phyloP scores from a whole-genome alignment of 805 yeast species.

The Limtongozyma cylindracea region DNA sequence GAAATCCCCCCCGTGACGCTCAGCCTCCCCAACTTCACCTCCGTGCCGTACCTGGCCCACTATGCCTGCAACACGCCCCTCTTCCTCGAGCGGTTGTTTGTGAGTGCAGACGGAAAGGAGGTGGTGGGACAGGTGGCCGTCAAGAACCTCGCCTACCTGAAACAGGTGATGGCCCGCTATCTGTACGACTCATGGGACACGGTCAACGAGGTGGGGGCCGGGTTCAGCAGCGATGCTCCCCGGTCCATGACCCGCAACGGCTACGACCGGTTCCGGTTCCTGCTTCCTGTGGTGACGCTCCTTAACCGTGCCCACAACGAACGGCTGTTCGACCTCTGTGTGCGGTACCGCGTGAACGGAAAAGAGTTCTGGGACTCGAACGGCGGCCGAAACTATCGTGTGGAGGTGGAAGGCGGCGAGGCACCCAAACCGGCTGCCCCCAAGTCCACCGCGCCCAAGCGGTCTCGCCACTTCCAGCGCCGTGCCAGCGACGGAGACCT shows the following conservation, averaged over 20 bases:
- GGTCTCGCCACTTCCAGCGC: no score
- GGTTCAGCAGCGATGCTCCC: slow-evolving; percentile 29
- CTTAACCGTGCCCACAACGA: no score
- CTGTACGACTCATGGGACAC: slow-evolving; percentile 65
- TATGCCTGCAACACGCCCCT: slow-evolving; percentile 11
- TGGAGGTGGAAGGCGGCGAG: no score
- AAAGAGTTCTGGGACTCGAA: slow-evolving; percentile 66
- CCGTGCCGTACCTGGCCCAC: slow-evolving; percentile 14
- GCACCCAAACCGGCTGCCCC: no score
- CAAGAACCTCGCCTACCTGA: slow-evolving; percentile 43
- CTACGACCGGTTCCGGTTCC: slow-evolving; percentile 53
- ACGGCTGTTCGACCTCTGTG: slow-evolving; percentile 20
- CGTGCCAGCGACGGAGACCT: no score
- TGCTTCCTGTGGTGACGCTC: no score
- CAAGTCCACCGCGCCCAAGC: no score
- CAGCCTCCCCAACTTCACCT: slow-evolving; percentile 14
- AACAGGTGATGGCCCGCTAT: slow-evolving; percentile 44
- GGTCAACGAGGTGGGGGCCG: slow-evolving; percentile 39
- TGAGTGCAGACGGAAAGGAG: slow-evolving; percentile 28
- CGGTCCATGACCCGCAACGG: slow-evolving; percentile 17
- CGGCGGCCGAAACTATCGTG: slow-evolving; percentile 24
- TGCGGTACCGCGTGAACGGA: slow-evolving; percentile 21
- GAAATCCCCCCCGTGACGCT: no score
- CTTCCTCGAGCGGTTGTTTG: slow-evolving; percentile 37
- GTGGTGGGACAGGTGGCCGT: slow-evolving; percentile 61